Conservation (phyloP, 768 basidiomycete genomes). For the Boletus barrowsii region DNA sequence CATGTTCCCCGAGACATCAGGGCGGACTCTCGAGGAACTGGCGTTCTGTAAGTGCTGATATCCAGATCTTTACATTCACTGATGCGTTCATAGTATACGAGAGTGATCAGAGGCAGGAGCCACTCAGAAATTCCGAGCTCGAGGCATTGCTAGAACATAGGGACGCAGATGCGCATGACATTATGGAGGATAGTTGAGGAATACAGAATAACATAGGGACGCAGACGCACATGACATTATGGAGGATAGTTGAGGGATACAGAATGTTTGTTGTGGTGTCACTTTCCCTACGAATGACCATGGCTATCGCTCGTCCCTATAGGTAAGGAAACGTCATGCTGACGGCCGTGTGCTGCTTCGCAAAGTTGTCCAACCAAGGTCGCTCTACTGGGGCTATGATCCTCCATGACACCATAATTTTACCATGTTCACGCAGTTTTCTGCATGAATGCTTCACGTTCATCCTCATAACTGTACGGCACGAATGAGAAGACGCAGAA, state of each 20-base stretch:
- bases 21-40: slow-evolving; percentile 19
- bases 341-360: no score
- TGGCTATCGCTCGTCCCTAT: no score
- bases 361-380: no score
- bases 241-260: neutral
- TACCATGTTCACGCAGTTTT: neutral
- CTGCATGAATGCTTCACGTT: neutral
- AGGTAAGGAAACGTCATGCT: no score
- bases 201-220: neutral
- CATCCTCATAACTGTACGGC: slow-evolving; percentile 4
- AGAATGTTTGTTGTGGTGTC: neutral
- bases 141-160: neutral
- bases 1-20: slow-evolving; percentile 2
- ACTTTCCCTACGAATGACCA: no score
- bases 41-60: slow-evolving; percentile 20
- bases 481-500: neutral
- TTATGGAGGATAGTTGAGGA: neutral
- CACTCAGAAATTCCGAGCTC: neutral
- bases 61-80: neutral
- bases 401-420: neutral
- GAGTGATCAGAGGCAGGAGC: neutral
- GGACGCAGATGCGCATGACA: neutral
- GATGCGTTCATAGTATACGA: neutral
- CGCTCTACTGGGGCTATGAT: neutral
- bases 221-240: neutral